Percentiles rank a stretch among this genome's conserved stretches.
phyloP scores from a whole-genome alignment of 2,329 filamentous ascomycete species.

The Capronia epimyces region DNA sequence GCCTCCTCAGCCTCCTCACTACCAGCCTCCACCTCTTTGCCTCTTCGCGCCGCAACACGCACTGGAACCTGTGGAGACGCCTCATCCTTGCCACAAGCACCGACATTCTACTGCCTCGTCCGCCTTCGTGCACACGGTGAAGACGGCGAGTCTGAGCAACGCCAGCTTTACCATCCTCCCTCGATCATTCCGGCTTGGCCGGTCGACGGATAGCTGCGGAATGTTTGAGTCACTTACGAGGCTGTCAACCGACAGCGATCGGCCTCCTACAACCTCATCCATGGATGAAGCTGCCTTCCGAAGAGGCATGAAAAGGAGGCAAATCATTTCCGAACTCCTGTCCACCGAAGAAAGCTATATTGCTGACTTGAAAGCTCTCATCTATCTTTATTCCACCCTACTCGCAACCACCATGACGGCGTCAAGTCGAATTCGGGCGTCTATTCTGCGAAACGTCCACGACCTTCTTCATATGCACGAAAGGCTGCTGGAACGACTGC shows the following conservation, averaged over 20 bases:
- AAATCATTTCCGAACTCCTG: conserved; percentile 79
- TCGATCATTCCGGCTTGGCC: conserved; percentile 55
- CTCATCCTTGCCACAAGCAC: conserved; percentile 33
- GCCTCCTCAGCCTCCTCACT: too few relatives aligned
- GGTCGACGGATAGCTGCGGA: conserved; percentile 58
- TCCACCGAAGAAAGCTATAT: conserved; percentile 84
- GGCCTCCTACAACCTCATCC: conserved; percentile 40
- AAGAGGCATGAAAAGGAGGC: conserved; percentile 68
- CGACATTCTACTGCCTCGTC: conserved; percentile 70
- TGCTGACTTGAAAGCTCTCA: conserved; percentile 76
- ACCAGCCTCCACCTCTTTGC: background rate
- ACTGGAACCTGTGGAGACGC: background rate
- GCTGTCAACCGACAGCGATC: conserved; percentile 54
- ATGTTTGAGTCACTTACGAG: conserved; percentile 57
- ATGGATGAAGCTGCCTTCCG: conserved; percentile 65
- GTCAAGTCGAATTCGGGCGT: conserved; percentile 60
- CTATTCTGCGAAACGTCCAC: conserved; percentile 72
- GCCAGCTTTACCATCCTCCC: conserved; percentile 64
- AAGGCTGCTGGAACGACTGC: conserved; percentile 68
- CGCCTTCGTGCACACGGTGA: conserved; percentile 72
- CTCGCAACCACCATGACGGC: conserved; percentile 64
- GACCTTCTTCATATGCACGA: conserved; percentile 81
- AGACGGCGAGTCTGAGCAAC: conserved; percentile 73
- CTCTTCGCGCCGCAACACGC: background rate
- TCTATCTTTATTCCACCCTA: conserved; percentile 72